Evolutionary conservation across 163 green algal genomes (phyloP), one percentile per base, ranked within the genome.

Genomic region (Chlorella variabilis): DNA sequence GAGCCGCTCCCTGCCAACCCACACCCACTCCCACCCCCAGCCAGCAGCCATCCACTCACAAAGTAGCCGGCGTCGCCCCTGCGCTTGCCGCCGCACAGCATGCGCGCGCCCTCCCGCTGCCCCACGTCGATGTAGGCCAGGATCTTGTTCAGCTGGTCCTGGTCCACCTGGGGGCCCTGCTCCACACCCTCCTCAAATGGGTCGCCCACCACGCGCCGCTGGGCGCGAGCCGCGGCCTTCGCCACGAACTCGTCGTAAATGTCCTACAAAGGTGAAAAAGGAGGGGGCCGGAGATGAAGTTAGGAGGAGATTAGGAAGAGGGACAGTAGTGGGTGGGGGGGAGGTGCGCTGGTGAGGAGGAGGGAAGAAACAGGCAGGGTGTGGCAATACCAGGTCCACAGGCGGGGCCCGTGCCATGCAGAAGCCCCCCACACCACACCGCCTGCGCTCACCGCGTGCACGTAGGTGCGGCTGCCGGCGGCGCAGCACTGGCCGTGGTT

Each of bases 111-210:
- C 75, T 91, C 51, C 33, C 88, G 41, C 86, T 89, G 70, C 33
- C 88, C 91, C 31, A 80, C 76, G 48, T 93, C 83, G 41, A 96
- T 92, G 82, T 92, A 92, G 18, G 58, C 48, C 84, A 94, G 70
- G 34, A 96, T 91, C 86, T 78, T 78, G 34, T 67, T 2, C 71
- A 78, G 49, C 71, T 78, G 71, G 49, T 78, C 71, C n/a, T 71
- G 11, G 79, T 91, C 84, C 33, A 90, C 83, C 87, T 91, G 87
- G 4, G 93, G 93, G n/a, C 93, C 93, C 85, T 93, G 88, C 79
- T 94, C 83, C 23, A 83, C 85, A 34, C 34, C 71, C 17, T 83
- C 42, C n/a, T 79, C 63, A 49, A 96, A 95, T 42, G 93, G 91
- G 84, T 96, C 91, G 25, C 93, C 93, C 39, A 93, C 71, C 71